Evolutionary conservation across 768 basidiomycete genomes (phyloP).

Genomic region (Auricularia sp.): DNA sequence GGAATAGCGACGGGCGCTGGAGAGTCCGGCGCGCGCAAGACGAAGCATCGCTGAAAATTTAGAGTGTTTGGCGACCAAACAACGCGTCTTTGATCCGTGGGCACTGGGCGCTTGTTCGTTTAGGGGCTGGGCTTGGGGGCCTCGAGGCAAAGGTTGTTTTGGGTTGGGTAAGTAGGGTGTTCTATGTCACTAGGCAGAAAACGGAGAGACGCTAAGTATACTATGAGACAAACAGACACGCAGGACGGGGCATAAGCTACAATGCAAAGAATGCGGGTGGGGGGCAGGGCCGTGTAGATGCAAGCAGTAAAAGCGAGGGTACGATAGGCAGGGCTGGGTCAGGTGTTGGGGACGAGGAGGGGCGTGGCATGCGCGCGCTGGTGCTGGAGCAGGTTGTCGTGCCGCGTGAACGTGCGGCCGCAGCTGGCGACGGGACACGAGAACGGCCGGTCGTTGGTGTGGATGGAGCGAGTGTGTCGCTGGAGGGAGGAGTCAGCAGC

Average conservation of each 20-base stretch:
- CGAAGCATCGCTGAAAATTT: background rate
- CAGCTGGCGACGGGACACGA: background rate
- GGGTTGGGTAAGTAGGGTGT: too few relatives aligned
- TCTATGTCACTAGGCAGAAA: too few relatives aligned
- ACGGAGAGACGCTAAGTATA: background rate
- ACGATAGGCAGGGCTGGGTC: background rate
- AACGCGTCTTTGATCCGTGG: too few relatives aligned
- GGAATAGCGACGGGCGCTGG: constrained; percentile 37
- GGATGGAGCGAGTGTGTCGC: background rate
- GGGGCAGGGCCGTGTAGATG: background rate
- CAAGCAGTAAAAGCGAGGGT: background rate
- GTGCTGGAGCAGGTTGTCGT: constrained; percentile 2
- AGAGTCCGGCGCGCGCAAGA: background rate
- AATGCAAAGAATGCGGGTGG: background rate
- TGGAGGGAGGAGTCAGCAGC: background rate
- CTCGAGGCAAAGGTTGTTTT: too few relatives aligned
- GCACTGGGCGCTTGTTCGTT: too few relatives aligned
- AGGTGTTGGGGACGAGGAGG: background rate
- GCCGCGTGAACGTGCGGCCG: background rate
- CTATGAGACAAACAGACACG: background rate
- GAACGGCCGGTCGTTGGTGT: constrained; percentile 1
- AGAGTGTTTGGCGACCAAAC: background rate
- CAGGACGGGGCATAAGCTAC: background rate
- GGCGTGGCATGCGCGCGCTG: constrained; percentile 1
- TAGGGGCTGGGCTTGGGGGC: too few relatives aligned